Conservation (phyloP, 176 grass and related monocot genomes). For the Miscanthus lutarioriparius region DNA sequence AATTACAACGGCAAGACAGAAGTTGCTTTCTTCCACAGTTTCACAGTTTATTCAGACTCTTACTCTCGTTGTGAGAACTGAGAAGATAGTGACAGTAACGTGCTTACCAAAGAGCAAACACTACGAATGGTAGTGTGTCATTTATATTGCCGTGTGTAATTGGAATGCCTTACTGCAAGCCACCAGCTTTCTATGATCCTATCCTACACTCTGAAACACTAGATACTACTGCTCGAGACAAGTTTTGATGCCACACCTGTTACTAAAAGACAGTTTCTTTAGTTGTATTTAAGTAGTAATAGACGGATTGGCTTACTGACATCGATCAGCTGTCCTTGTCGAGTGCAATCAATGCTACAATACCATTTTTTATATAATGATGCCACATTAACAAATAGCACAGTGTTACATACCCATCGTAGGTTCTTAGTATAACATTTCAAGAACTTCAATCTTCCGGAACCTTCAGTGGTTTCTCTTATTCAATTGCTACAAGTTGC, state of each 20-base stretch:
- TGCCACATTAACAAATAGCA: not conserved
- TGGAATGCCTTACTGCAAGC: not conserved
- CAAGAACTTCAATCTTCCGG: not conserved
- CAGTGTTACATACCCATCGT: not conserved
- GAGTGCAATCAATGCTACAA: not conserved
- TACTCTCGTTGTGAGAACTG: not conserved
- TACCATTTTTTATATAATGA: not conserved
- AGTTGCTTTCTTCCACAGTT: conserved; percentile 8
- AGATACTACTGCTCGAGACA: not conserved
- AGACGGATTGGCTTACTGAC: not conserved
- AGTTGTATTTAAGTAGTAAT: not conserved
- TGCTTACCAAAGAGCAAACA: not conserved
- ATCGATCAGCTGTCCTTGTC: conserved; percentile 7
- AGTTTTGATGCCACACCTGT: not conserved
- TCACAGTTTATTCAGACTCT: not conserved
- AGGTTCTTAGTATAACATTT: not conserved
- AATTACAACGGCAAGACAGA: not conserved
- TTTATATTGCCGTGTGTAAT: not conserved
- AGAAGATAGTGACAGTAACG: conserved; percentile 6
- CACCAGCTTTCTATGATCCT: not conserved
- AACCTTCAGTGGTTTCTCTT: not conserved
- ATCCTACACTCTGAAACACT: not conserved
- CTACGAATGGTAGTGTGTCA: not conserved
- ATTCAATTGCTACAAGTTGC: not conserved
- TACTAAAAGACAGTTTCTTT: not conserved